Percentiles rank a stretch among this genome's conserved stretches.
Evolutionary conservation across 345 rosid genomes (phyloP).

Genomic region (Eucalyptus erythrocorys): DNA sequence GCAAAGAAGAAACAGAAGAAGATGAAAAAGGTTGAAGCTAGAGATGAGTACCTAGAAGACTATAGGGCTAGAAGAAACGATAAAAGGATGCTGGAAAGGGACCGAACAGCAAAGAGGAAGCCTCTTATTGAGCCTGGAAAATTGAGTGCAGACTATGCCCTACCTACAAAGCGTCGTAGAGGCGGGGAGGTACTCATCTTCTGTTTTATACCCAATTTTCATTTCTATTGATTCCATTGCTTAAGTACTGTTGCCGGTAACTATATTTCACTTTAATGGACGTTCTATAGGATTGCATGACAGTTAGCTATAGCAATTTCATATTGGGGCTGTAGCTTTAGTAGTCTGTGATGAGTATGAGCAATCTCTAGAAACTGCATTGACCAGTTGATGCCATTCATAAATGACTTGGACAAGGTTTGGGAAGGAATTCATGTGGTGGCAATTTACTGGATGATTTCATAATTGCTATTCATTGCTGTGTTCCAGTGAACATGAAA

Average conservation of each 20-base stretch:
- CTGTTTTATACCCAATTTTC: background rate
- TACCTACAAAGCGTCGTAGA: constrained; percentile 79
- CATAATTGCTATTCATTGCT: background rate
- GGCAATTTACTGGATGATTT: background rate
- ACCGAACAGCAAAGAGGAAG: constrained; percentile 48
- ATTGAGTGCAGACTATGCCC: constrained; percentile 36
- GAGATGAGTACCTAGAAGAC: constrained; percentile 57
- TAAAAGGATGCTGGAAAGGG: constrained; percentile 55
- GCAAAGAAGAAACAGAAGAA: constrained; percentile 81
- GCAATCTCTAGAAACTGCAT: background rate
- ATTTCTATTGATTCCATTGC: background rate
- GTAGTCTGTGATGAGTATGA: background rate
- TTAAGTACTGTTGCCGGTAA: background rate
- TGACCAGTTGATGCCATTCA: background rate
- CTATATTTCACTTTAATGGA: background rate
- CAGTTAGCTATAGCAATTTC: background rate
- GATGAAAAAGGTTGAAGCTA: constrained; percentile 41
- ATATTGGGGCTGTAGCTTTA: background rate
- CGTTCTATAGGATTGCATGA: background rate
- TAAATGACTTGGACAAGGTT: background rate
- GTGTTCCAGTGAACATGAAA: background rate
- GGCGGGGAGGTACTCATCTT: constrained; percentile 69
- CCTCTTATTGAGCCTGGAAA: constrained; percentile 36
- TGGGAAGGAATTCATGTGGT: background rate
- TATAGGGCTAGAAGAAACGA: constrained; percentile 40